Evolutionary conservation across 345 rosid species (phyloP).

Genomic region (Euphorbia pulcherrima): DNA sequence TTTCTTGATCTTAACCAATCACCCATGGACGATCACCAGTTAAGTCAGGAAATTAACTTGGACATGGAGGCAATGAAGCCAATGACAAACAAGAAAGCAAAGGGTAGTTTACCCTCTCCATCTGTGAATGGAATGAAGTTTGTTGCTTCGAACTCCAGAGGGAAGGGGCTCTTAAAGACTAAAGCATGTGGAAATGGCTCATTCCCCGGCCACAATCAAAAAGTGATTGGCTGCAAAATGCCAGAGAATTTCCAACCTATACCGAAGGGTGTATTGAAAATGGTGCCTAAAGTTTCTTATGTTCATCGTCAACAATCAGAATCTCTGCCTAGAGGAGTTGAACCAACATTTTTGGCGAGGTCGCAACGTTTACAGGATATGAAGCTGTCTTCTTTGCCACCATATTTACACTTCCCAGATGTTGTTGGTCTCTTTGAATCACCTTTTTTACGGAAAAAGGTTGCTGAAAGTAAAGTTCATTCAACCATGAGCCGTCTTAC

Average conservation of each 20-base stretch:
- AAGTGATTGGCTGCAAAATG: conserved; percentile 20
- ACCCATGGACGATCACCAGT: conserved; percentile 38
- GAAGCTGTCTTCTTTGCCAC: conserved; percentile 28
- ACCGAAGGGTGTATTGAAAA: conserved; percentile 59
- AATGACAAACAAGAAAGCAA: conserved; percentile 22
- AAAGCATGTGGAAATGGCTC: conserved; percentile 31
- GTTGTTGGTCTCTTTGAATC: conserved; percentile 25
- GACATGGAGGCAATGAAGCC: conserved; percentile 30
- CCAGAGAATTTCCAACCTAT: conserved; percentile 27
- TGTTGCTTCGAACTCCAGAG: conserved; percentile 26
- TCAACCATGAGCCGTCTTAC: conserved; percentile 29
- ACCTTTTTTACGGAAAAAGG: conserved; percentile 26
- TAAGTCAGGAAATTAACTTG: conserved; percentile 28
- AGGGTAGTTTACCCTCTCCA: conserved; percentile 17
- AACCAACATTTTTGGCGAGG: conserved; percentile 18
- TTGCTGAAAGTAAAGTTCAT: conserved; percentile 23
- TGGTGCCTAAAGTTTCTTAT: conserved; percentile 42
- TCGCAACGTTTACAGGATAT: conserved; percentile 26
- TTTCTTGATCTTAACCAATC: conserved; percentile 54
- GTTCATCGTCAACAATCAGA: conserved; percentile 25
- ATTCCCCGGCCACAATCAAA: conserved; percentile 27
- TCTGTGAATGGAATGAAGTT: conserved; percentile 27
- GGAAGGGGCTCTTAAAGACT: conserved; percentile 41
- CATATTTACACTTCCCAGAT: conserved; percentile 26
- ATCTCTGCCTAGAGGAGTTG: conserved; percentile 27